Conservation (phyloP, 352 stramenopile genomes). For the Peronospora belbahrii region DNA sequence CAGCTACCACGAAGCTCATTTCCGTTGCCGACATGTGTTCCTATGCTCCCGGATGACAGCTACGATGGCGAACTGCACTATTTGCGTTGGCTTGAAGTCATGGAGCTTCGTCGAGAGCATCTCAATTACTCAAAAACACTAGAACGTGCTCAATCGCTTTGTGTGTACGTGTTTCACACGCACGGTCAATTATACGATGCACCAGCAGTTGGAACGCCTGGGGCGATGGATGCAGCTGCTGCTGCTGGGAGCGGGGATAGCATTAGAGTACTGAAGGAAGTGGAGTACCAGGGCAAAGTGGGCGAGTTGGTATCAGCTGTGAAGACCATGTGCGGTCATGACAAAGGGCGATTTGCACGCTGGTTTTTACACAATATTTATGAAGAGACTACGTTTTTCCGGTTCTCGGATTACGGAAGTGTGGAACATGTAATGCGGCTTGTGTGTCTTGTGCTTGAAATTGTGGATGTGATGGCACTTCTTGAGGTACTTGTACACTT, state of each 20-base stretch:
- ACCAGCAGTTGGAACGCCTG: slow-evolving; percentile 21
- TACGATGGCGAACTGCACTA: slow-evolving; percentile 64
- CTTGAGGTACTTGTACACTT: slow-evolving; percentile 83
- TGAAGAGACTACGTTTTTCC: slow-evolving; percentile 71
- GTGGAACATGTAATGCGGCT: slow-evolving; percentile 79
- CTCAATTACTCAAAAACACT: slow-evolving; percentile 70
- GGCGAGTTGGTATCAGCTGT: slow-evolving; percentile 75
- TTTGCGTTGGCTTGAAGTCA: slow-evolving; percentile 74
- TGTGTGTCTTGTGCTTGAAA: slow-evolving; percentile 73
- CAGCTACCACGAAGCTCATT: slow-evolving; percentile 68
- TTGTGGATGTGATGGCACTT: slow-evolving; percentile 70
- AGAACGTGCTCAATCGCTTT: slow-evolving; percentile 72
- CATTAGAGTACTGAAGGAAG: slow-evolving; percentile 56
- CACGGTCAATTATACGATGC: slow-evolving; percentile 59
- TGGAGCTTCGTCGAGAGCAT: slow-evolving; percentile 72
- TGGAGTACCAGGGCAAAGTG: slow-evolving; percentile 80
- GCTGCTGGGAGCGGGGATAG: slow-evolving; percentile 25
- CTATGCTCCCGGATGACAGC: slow-evolving; percentile 49
- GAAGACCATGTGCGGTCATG: slow-evolving; percentile 82
- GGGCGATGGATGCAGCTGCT: slow-evolving; percentile 3
- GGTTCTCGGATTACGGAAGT: slow-evolving; percentile 73
- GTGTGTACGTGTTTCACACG: slow-evolving; percentile 80
- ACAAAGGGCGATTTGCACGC: slow-evolving; percentile 73
- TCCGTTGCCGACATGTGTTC: slow-evolving; percentile 54
- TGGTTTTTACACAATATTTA: slow-evolving; percentile 85